Evolutionary conservation across 768 basidiomycete genomes (phyloP), one percentile per base, ranked within the genome.

Genomic region (Phlegmacium glaucopus): DNA sequence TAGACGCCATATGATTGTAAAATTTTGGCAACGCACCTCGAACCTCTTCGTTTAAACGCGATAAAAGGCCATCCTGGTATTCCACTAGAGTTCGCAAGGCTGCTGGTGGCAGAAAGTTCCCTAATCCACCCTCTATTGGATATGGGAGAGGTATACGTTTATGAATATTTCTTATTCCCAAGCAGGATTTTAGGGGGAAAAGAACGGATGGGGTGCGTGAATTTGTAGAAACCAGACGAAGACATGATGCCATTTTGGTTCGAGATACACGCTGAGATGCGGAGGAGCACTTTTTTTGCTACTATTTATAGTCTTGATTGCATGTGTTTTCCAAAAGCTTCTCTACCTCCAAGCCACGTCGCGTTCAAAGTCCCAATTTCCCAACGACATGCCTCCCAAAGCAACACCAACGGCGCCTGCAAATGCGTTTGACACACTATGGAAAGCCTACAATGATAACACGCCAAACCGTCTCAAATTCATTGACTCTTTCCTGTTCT

Each of bases 401-500:
- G 52, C 67, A 18, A 41, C 61, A 53, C 37, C 61, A 47, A 45
- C 62, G 12, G 50, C 65, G 35, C 53, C 66, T 9, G 47, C 63
- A 39, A 67, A 68, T 56, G 73, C 79, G 37, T 54, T 87, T 34
- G 64, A 72, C 26, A 73, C 83, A 12, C 75, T 94, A 25, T 87
- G 81, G 79, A 81, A 75, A 58, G 82, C 89, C 15, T 98, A 98
- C 74, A 69, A 70, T 57, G 77, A 82, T 27, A 76, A 80, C 45
- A 96, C 94, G 0, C 75, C 92, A 4, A 70, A 88, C 56, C 81
- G 91, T 11, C 83, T 98, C 58, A 95, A 97, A 72, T 84, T 94
- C 68, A 84, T 98, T 63, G 96, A 99, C 72, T 70, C 83, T 7
- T 97, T 97, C 75, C 78, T 98, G 53, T 69, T 89, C 50, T 96